Conservation (phyloP, 2,329 filamentous ascomycete genomes). For the Penicillium brevicompactum region DNA sequence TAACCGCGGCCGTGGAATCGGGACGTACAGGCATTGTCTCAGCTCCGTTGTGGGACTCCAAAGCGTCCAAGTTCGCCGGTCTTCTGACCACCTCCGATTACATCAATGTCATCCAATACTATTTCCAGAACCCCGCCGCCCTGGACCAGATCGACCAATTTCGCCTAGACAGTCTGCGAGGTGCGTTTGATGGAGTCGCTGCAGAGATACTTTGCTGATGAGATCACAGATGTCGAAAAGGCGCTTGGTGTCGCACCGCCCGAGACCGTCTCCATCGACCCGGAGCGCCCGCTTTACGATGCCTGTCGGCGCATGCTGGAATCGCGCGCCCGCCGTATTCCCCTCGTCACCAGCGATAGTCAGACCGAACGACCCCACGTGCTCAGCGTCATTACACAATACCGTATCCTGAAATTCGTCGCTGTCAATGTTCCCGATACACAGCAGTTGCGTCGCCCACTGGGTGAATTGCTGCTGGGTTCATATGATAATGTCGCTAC, state of each 20-base stretch:
- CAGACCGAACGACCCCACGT: conserved; percentile 92
- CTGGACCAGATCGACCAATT: conserved; percentile 92
- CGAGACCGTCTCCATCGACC: conserved; percentile 95
- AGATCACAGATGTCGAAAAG: conserved; percentile 79
- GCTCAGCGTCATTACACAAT: conserved; percentile 96
- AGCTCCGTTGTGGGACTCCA: conserved; percentile 94
- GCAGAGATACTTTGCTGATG: conserved; percentile 7
- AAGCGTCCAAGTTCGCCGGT: conserved; percentile 88
- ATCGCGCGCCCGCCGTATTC: conserved; percentile 89
- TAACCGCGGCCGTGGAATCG: conserved; percentile 21
- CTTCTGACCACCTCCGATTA: conserved; percentile 95
- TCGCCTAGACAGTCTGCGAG: conserved; percentile 84
- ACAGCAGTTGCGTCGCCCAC: conserved; percentile 80
- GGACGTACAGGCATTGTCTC: conserved; percentile 81
- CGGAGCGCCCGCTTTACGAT: conserved; percentile 87
- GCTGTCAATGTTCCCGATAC: conserved; percentile 92
- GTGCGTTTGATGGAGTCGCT: conserved; percentile 53
- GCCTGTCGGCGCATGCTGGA: conserved; percentile 92
- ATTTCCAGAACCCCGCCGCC: conserved; percentile 93
- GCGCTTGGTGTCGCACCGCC: conserved; percentile 88
- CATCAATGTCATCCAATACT: conserved; percentile 98
- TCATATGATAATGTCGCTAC: conserved; percentile 81
- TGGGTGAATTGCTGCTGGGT: conserved; percentile 81
- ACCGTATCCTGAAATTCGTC: conserved; percentile 97
- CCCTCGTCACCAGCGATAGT: conserved; percentile 88